Base-by-base conservation (phyloP, 768 basidiomycete genomes). In the Dentipellis fragilis region DNA sequence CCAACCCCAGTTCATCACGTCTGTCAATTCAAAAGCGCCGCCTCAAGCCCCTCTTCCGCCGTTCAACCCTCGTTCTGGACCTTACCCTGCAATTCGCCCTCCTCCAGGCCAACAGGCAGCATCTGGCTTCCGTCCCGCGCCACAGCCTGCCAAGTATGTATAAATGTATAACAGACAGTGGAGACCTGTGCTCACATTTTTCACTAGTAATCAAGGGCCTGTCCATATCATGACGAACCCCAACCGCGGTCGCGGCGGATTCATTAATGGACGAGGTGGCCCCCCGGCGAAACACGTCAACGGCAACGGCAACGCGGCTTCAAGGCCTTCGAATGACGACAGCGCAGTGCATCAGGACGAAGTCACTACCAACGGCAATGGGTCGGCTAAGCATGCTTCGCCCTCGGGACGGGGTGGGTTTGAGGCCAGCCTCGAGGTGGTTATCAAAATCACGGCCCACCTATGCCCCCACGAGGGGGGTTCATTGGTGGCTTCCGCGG, bases 191-290 rank as follows among this genome's bases (percentile, higher is more conserved):
- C 42, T 53, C 39, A 54, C 59, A 50, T 54, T 52, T 53, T 56
- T 38, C 21, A 57, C 71, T 68, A 39, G 69, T 69, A 54, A 64
- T 65, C 59, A 37, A 19, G 52, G 69, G 2, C 77, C 79, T 3
- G 74, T 89, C 14, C 77, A 80, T 36, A 90, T 91, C 54, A 87
- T 90, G 84, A 67, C 79, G 12, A 91, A 92, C 63, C 89, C 89
- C 0, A 84, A 85, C 66, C 74, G 80, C 53, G 76, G 73, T 3
- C 73, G 76, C 45, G 70, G 67, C 49, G 64, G 67, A 23, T 58
- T 54, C 34, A 42, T 57, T 14, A 67, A 65, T 29, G 64, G 58
- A 11, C 62, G 62, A 14, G 59, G 56, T 17, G 35, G 56, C 10
- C 58, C 59, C 5, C 35, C 59, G 5, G 54, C 71, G 54, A 59